These are phyloP conservation scores for Paramarasmius palmivorus DNA, from an alignment of 1,284 basidiomycete species.

Conservation along the genomic window DNA sequence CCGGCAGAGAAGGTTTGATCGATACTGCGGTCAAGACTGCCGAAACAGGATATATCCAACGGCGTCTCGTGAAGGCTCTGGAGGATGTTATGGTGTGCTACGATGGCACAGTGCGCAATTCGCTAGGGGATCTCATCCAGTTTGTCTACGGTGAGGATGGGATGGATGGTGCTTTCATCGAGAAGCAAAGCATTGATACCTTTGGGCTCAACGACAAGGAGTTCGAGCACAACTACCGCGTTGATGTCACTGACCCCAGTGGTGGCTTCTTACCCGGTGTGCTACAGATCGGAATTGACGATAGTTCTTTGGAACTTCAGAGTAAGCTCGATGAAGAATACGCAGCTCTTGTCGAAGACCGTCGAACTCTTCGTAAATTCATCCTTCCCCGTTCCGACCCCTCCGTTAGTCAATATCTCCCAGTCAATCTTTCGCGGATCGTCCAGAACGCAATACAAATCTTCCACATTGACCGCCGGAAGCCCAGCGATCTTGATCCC, in stretches of 20 bases:
- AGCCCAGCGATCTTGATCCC: constrained; percentile 92
- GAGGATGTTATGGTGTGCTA: constrained; percentile 98
- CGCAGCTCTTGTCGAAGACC: constrained; percentile 70
- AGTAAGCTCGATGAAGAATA: constrained; percentile 89
- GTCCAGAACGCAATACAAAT: constrained; percentile 96
- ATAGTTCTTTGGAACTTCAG: constrained; percentile 89
- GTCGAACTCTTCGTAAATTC: constrained; percentile 75
- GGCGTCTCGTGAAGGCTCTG: constrained; percentile 95
- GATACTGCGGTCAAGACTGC: constrained; percentile 99
- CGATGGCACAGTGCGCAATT: constrained; percentile 97
- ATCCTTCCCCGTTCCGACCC: constrained; percentile 84
- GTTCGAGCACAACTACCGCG: constrained; percentile 90
- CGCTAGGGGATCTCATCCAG: constrained; percentile 92
- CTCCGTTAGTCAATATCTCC: constrained; percentile 76
- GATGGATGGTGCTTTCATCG: constrained; percentile 98
- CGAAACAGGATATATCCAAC: constrained; percentile 99
- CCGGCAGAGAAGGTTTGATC: constrained; percentile 97
- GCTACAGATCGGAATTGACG: constrained; percentile 93
- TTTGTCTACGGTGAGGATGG: constrained; percentile 99
- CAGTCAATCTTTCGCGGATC: constrained; percentile 93
- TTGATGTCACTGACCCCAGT: constrained; percentile 85
- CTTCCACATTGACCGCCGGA: constrained; percentile 94
- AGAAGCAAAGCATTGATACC: constrained; percentile 91
- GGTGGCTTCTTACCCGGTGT: constrained; percentile 80
- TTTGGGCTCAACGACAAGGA: constrained; percentile 82